Percentiles rank a stretch among this genome's conserved stretches.
Conservation (phyloP, 306 rosid species). For the Fragaria ananassa region DNA sequence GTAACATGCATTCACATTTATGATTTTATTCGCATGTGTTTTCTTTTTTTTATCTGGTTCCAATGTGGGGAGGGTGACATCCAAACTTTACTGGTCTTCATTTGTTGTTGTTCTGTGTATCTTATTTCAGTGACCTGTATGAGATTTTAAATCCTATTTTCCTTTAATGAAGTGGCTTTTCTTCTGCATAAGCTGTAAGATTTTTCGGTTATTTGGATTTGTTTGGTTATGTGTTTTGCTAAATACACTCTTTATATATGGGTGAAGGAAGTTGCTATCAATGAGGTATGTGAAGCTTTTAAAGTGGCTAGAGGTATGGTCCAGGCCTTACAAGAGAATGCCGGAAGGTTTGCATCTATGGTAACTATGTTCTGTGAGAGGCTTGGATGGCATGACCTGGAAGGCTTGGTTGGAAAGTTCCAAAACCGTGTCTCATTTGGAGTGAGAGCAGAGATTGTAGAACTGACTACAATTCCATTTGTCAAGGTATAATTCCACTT, state of each 20-base stretch:
- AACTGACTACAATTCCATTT: slow-evolving; percentile 86
- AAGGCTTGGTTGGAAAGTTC: slow-evolving; percentile 86
- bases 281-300: slow-evolving; percentile 84
- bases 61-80: not conserved
- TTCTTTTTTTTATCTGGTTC: slow-evolving; percentile 4
- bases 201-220: slow-evolving; percentile 2
- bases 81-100: slow-evolving; percentile 2
- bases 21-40: not conserved
- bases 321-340: slow-evolving; percentile 92
- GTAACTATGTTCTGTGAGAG: slow-evolving; percentile 91
- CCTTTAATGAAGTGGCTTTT: slow-evolving; percentile 13
- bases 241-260: slow-evolving; percentile 15
- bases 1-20: not conserved
- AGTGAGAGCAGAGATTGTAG: slow-evolving; percentile 91
- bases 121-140: not conserved
- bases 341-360: slow-evolving; percentile 98
- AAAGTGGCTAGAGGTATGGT: slow-evolving; percentile 98
- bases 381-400: slow-evolving; percentile 94
- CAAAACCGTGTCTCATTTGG: slow-evolving; percentile 96
- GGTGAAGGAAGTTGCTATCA: slow-evolving; percentile 79
- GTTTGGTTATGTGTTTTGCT: slow-evolving; percentile 10
- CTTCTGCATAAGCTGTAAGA: slow-evolving; percentile 12
- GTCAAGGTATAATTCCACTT: slow-evolving; percentile 48
- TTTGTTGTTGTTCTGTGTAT: not conserved
- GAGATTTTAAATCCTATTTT: not conserved